Evolutionary conservation across 176 grass and related monocot species (phyloP).

Genomic region (Calamus simplicifolius): DNA sequence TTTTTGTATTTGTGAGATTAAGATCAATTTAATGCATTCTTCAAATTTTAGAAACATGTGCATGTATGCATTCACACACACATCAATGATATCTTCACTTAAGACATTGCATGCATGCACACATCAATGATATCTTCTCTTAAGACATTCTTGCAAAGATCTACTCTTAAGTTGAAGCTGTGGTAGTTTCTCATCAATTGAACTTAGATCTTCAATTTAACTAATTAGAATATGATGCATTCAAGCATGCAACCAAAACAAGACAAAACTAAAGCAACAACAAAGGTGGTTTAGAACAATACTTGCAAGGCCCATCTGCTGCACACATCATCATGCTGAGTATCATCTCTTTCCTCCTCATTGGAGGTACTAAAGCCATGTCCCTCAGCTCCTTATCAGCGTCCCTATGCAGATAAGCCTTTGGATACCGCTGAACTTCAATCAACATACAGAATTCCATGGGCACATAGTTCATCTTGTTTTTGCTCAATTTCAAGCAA

Average conservation of each 20-base stretch:
- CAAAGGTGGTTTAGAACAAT: neutral
- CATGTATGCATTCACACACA: no score
- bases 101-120: no score
- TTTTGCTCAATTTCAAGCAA: slow-evolving; percentile 56
- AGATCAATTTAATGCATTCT: no score
- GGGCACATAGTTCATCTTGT: slow-evolving; percentile 37
- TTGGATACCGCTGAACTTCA: slow-evolving; percentile 54
- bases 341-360: slow-evolving; percentile 24
- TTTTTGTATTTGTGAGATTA: no score
- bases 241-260: neutral
- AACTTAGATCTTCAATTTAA: no score
- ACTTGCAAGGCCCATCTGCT: slow-evolving; percentile 53
- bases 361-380: slow-evolving; percentile 12
- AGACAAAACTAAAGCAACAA: neutral
- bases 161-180: no score
- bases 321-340: slow-evolving; percentile 19
- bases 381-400: slow-evolving; percentile 12
- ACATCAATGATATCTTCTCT: no score
- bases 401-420: slow-evolving; percentile 12
- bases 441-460: slow-evolving; percentile 47
- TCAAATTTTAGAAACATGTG: no score
- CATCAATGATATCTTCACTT: no score
- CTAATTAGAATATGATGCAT: slow-evolving; percentile 10
- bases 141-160: no score
- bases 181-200: no score